Conservation (phyloP, 495 filamentous ascomycete genomes). For the Penicillium chermesinum region DNA sequence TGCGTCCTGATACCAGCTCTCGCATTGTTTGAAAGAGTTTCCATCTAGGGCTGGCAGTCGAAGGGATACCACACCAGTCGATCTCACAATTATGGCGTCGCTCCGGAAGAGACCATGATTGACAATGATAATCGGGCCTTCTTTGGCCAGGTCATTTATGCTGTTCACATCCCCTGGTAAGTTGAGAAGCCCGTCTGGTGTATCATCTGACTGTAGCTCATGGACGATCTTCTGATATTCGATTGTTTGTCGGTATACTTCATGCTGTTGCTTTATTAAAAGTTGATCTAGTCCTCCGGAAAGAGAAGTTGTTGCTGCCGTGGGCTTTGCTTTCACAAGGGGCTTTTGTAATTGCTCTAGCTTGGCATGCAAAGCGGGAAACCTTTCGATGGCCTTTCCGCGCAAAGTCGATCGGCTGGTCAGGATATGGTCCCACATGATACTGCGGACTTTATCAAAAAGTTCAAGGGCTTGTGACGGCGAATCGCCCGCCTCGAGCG, state of each 20-base stretch:
- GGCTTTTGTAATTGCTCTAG: background rate
- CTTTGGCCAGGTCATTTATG: slow-evolving; percentile 2
- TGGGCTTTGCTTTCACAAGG: background rate
- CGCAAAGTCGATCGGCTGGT: background rate
- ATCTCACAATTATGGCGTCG: slow-evolving; percentile 11
- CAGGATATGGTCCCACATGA: slow-evolving; percentile 2
- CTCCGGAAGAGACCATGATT: slow-evolving; percentile 7
- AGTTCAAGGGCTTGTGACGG: slow-evolving; percentile 2
- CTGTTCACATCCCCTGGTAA: background rate
- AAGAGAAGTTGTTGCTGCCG: too few species aligned
- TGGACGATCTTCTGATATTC: background rate
- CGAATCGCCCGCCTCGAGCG: slow-evolving; percentile 1
- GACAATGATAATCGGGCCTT: slow-evolving; percentile 10
- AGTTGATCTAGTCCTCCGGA: background rate
- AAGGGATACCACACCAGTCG: background rate
- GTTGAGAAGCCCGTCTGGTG: background rate
- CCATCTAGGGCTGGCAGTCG: slow-evolving; percentile 5
- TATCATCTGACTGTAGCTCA: background rate
- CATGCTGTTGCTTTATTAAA: slow-evolving; percentile 1
- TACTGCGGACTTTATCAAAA: slow-evolving; percentile 6
- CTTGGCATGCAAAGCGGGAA: background rate
- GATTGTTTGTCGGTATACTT: background rate
- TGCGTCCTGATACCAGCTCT: slow-evolving; percentile 1
- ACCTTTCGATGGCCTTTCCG: background rate
- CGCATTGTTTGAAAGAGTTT: background rate